These are phyloP conservation scores for Alternaria novae-zelandiae DNA, from an alignment of 2,329 filamentous ascomycete genomes.

Conservation along the genomic window DNA sequence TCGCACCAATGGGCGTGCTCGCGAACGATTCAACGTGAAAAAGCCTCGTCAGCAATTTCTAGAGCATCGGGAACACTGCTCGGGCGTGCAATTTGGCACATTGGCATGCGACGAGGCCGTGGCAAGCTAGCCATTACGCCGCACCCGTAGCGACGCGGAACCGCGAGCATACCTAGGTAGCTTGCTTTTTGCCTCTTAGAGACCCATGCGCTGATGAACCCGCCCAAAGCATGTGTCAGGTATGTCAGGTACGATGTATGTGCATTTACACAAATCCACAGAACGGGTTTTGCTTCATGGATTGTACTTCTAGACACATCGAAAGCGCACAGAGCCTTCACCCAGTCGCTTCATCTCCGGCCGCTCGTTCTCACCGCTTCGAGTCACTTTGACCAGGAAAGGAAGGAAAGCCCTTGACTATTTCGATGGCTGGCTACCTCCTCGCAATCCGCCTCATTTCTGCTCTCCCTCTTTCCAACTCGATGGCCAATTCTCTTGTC, in stretches of 20 bases:
- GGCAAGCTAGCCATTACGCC: conserved; percentile 2
- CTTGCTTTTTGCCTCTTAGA: neutral
- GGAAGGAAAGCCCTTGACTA: neutral
- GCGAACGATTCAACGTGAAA: conserved; percentile 12
- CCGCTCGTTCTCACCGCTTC: neutral
- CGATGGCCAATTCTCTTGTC: conserved; percentile 36
- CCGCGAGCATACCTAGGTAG: neutral
- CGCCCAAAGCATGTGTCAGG: neutral
- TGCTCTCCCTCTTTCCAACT: conserved; percentile 41
- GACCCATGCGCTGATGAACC: neutral
- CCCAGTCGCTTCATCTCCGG: neutral
- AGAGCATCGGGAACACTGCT: conserved; percentile 10
- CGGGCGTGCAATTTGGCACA: conserved; percentile 1
- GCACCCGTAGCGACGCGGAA: neutral
- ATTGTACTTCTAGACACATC: neutral
- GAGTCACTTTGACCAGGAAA: neutral
- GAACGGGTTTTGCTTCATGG: neutral
- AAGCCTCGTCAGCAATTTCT: conserved; percentile 24
- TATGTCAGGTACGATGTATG: neutral
- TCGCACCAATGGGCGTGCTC: conserved; percentile 18
- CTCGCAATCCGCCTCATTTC: conserved; percentile 37
- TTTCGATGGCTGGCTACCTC: conserved; percentile 22
- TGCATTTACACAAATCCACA: neutral
- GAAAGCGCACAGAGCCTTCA: conserved; percentile 1
- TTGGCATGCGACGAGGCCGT: conserved; percentile 4